Evolutionary conservation across 1,139 yeast genomes (phyloP).

Genomic region (Kodamaea plutei): DNA sequence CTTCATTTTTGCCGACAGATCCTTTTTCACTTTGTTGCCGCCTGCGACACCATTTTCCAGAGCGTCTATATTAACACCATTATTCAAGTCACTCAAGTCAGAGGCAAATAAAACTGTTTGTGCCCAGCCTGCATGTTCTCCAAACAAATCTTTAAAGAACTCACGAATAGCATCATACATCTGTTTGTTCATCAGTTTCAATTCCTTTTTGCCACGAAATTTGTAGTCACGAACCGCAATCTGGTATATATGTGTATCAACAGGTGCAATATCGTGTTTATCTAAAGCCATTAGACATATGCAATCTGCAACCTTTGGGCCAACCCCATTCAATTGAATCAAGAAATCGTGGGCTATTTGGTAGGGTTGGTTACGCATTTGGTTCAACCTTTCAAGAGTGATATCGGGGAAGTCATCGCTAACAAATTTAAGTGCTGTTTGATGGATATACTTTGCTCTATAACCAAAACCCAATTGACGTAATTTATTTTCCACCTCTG

Average conservation of each 20-base stretch:
- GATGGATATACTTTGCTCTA: slow-evolving; percentile 81
- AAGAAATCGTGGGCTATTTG: slow-evolving; percentile 62
- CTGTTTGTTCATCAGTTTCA: slow-evolving; percentile 52
- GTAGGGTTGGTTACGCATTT: slow-evolving; percentile 43
- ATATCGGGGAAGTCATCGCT: slow-evolving; percentile 32
- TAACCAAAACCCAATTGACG: slow-evolving; percentile 80
- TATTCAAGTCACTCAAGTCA: slow-evolving; percentile 61
- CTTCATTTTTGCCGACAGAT: not conserved
- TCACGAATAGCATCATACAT: slow-evolving; percentile 58
- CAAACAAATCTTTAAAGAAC: slow-evolving; percentile 72
- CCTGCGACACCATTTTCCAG: not conserved
- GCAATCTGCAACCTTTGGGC: slow-evolving; percentile 98
- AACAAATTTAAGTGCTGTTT: slow-evolving; percentile 56
- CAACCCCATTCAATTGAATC: slow-evolving; percentile 78
- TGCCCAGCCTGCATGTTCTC: slow-evolving; percentile 96
- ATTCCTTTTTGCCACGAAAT: slow-evolving; percentile 44
- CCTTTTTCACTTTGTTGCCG: not conserved
- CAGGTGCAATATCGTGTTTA: slow-evolving; percentile 86
- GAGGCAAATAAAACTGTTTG: slow-evolving; percentile 88
- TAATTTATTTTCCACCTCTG: slow-evolving; percentile 40
- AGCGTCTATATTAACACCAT: slow-evolving; percentile 33
- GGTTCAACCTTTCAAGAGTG: slow-evolving; percentile 26
- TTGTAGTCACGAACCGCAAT: slow-evolving; percentile 82
- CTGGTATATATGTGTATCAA: slow-evolving; percentile 95
- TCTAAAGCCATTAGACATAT: slow-evolving; percentile 83